Evolutionary conservation across 148 eudicot species (phyloP), one percentile per base, ranked within the genome.

Genomic region (Dysphania ambrosioides): DNA sequence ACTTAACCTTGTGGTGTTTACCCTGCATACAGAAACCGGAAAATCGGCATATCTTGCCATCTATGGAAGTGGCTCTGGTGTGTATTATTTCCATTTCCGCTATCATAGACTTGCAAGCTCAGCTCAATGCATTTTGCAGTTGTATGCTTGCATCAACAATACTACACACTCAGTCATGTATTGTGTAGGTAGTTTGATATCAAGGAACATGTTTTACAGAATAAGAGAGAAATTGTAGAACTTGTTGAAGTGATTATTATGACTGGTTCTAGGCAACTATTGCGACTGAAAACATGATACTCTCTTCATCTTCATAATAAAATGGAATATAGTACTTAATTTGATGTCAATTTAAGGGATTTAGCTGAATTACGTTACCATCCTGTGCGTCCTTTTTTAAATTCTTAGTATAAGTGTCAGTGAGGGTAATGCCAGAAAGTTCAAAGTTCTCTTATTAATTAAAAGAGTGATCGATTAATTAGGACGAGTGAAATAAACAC

Each of bases 41-140:
- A 88, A 83, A 76, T 51, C 30, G 76, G 81, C 60, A 88, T 81
- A 68, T 76, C 87, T 2, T 83, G 92, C 73, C 75, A 83, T 53
- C 78, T 93, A 65, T 89, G 96, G 96, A 89, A 82, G 76, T 88
- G 96, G 98, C 87, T 93, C 73, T 87, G 98, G 98, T 92, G 83
- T 19, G 40, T 34, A 72, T 41, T 64, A 5, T 1, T 8, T 24
- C 13, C 21, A 8, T 30, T 32, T 51, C 11, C 59, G 53, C 9
- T 15, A 8, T 47, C 12, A 2, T 68, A 16, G 4, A 59, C 19
- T 59, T 4, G 18, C 29, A 24, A 59, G 32, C 31, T 61, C 38
- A 61, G 66, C 36, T 61, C 8, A 31, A 47, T 47, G 53, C 53
- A 47, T 47, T 15, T 13, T 47, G 53, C 21, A 47, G 24, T 49